phyloP scores from a whole-genome alignment of 2,329 filamentous ascomycete species.

The Aspergillus nomiae region DNA sequence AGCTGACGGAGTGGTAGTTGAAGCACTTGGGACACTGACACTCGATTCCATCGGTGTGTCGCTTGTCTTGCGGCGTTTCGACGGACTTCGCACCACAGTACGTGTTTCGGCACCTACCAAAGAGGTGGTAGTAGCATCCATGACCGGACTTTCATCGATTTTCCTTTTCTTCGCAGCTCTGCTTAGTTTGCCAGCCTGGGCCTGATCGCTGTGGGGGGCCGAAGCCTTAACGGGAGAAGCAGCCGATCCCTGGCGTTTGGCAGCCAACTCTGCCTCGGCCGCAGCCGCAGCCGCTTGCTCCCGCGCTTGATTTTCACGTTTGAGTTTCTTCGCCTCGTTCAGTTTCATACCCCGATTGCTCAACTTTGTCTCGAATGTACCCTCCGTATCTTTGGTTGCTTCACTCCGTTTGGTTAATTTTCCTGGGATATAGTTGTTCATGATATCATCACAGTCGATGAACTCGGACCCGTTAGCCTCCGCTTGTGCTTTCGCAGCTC shows the following conservation, averaged over 20 bases:
- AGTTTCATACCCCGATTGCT: conserved; percentile 63
- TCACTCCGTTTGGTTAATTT: conserved; percentile 45
- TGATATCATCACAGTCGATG: conserved; percentile 56
- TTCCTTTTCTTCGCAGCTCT: conserved; percentile 54
- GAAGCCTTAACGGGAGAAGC: conserved; percentile 11
- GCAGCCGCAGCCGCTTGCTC: conserved; percentile 47
- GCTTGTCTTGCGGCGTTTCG: conserved; percentile 43
- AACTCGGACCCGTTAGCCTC: conserved; percentile 56
- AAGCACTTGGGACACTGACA: conserved; percentile 36
- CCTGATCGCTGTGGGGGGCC: conserved; percentile 17
- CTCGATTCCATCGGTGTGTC: conserved; percentile 29
- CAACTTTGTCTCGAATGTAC: conserved; percentile 52
- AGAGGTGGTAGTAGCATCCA: conserved; percentile 18
- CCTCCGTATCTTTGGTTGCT: conserved; percentile 39
- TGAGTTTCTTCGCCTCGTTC: conserved; percentile 63
- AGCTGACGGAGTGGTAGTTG: conserved; percentile 40
- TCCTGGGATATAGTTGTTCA: conserved; percentile 40
- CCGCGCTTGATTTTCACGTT: conserved; percentile 55
- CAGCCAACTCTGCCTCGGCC: conserved; percentile 24
- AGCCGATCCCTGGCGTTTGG: conserved; percentile 15
- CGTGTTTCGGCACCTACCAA: conserved; percentile 25
- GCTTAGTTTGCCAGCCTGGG: conserved; percentile 20
- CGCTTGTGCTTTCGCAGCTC: conserved; percentile 53
- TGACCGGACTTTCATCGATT: conserved; percentile 49
- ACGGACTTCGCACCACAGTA: conserved; percentile 30